Conservation (phyloP, 176 grass and related monocot genomes). For the Thalia dealbata region DNA sequence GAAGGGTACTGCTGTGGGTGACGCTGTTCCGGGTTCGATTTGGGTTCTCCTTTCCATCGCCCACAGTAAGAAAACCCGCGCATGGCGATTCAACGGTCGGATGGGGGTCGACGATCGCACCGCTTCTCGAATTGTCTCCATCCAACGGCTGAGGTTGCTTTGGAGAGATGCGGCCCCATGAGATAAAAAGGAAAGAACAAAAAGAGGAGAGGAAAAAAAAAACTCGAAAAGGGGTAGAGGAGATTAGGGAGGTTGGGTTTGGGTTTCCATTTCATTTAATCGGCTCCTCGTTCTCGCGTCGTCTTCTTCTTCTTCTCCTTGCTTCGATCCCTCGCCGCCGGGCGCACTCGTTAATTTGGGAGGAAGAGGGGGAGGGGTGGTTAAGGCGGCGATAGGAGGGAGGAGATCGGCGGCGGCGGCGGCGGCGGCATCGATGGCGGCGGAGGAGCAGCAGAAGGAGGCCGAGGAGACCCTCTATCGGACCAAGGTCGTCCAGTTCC, state of each 20-base stretch:
- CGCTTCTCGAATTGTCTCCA: background rate
- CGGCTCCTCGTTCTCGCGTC: background rate
- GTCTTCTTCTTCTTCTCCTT: background rate
- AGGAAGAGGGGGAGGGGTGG: background rate
- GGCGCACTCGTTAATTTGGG: background rate
- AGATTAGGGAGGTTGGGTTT: background rate
- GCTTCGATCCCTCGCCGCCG: background rate
- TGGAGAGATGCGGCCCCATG: too few relatives aligned
- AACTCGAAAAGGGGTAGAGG: too few relatives aligned
- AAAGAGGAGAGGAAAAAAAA: background rate
- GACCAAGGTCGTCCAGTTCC: constrained; percentile 83
- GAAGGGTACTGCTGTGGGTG: too few relatives aligned
- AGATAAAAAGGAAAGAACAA: background rate
- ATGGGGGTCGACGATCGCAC: background rate
- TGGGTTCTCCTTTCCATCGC: too few relatives aligned
- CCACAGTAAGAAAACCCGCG: background rate
- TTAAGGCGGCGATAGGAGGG: constrained; percentile 20
- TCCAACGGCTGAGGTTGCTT: background rate
- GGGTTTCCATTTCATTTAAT: background rate
- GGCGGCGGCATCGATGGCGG: background rate
- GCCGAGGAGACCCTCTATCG: constrained; percentile 48
- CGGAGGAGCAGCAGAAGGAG: constrained; percentile 1
- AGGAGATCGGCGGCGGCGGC: constrained; percentile 27
- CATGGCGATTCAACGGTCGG: background rate
- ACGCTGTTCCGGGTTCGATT: too few relatives aligned